Evolutionary conservation across 2,329 filamentous ascomycete species (phyloP).

Genomic region (Aspergillus aculeatinus): DNA sequence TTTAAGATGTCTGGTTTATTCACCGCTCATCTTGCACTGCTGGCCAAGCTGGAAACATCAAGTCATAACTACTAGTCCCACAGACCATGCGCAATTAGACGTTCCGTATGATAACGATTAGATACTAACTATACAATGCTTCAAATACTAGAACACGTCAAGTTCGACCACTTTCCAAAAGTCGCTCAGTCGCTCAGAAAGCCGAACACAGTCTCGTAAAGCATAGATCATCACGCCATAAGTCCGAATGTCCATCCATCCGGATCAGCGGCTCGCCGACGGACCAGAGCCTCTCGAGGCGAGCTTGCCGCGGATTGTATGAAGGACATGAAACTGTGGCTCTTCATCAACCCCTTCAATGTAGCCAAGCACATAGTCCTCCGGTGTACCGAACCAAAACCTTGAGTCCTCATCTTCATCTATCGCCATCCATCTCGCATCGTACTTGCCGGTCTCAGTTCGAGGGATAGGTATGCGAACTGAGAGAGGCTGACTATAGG

Average conservation of each 20-base stretch:
- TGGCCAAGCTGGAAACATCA: neutral
- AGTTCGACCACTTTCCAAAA: neutral
- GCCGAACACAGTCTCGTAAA: neutral
- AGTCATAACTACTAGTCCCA: neutral
- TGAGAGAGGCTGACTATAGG: constrained; percentile 29
- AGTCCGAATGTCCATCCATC: neutral
- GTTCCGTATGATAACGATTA: neutral
- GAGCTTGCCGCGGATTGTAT: constrained; percentile 28
- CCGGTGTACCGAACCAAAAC: constrained; percentile 38
- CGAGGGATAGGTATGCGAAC: constrained; percentile 31
- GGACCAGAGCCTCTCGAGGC: constrained; percentile 18
- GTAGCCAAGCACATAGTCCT: constrained; percentile 36
- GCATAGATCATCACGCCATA: neutral
- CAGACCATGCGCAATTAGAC: neutral
- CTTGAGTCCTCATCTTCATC: constrained; percentile 22
- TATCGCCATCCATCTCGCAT: constrained; percentile 32
- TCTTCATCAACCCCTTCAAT: constrained; percentile 24
- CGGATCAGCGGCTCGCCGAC: constrained; percentile 20
- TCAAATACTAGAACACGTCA: neutral
- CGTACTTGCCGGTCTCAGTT: constrained; percentile 38
- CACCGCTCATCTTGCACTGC: neutral
- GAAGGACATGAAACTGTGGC: constrained; percentile 29
- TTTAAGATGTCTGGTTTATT: too few relatives aligned
- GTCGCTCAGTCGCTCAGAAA: neutral
- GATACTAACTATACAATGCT: neutral